phyloP scores from a whole-genome alignment of 345 rosid species.

The Lepidium africanum region DNA sequence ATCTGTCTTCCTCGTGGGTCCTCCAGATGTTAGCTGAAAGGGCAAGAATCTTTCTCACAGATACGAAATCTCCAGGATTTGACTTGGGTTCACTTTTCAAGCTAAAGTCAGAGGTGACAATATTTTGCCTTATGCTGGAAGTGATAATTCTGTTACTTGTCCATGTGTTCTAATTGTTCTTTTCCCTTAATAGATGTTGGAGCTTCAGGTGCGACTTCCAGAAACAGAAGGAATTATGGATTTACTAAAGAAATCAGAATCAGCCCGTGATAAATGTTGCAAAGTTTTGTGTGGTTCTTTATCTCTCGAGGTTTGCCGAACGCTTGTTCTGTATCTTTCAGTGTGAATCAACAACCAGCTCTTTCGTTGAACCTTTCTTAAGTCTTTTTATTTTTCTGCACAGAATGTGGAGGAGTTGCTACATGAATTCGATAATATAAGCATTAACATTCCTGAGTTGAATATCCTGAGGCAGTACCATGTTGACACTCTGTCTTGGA shows the following conservation, averaged over 20 bases:
- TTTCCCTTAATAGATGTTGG: slow-evolving; percentile 42
- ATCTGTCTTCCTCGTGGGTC: slow-evolving; percentile 11
- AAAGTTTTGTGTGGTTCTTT: slow-evolving; percentile 47
- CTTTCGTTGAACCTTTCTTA: slow-evolving; percentile 1
- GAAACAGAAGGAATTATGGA: slow-evolving; percentile 50
- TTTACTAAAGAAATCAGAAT: slow-evolving; percentile 48
- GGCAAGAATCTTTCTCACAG: slow-evolving; percentile 41
- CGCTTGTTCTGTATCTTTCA: not conserved
- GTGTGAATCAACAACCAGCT: not conserved
- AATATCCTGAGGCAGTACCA: slow-evolving; percentile 61
- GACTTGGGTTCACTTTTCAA: slow-evolving; percentile 56
- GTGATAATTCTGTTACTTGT: not conserved
- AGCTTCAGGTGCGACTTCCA: slow-evolving; percentile 67
- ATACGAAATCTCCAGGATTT: slow-evolving; percentile 31
- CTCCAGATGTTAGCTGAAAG: slow-evolving; percentile 54
- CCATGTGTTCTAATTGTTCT: not conserved
- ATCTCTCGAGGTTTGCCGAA: slow-evolving; percentile 45
- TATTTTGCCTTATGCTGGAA: not conserved
- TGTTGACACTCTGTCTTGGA: slow-evolving; percentile 50
- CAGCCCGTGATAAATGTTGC: slow-evolving; percentile 45
- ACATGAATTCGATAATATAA: slow-evolving; percentile 41
- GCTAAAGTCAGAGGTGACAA: slow-evolving; percentile 69
- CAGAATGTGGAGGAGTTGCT: slow-evolving; percentile 63
- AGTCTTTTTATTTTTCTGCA: not conserved
- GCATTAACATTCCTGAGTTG: slow-evolving; percentile 61